Conservation (phyloP, 2,329 filamentous ascomycete genomes). For the Talaromyces verruculosus region DNA sequence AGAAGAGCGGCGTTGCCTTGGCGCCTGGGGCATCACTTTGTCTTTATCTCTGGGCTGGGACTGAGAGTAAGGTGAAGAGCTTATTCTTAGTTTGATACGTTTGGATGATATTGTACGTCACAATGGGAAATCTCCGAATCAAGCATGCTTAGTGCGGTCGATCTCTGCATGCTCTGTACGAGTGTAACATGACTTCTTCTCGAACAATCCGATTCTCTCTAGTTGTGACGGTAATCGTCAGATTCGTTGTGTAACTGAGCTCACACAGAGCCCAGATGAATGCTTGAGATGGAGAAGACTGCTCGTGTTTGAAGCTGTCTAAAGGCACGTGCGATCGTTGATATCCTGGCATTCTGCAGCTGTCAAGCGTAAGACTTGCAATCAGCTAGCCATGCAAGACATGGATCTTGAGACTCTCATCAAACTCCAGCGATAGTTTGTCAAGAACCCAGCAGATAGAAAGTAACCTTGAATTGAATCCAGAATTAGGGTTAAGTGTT, state of each 20-base stretch:
- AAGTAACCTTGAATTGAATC: background rate
- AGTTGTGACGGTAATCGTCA: background rate
- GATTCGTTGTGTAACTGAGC: background rate
- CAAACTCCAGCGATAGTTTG: background rate
- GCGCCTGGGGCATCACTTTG: background rate
- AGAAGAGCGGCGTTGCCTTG: background rate
- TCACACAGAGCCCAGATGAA: background rate
- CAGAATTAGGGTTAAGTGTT: background rate
- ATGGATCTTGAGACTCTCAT: background rate
- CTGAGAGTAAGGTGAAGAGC: too few relatives aligned
- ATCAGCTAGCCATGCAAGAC: background rate
- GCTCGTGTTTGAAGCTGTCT: background rate
- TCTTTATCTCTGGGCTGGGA: background rate
- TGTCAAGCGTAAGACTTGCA: too few relatives aligned
- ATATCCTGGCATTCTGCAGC: too few relatives aligned
- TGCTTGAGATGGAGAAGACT: background rate
- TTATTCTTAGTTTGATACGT: too few relatives aligned
- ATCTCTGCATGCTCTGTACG: slow-evolving; percentile 3
- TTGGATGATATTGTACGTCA: background rate
- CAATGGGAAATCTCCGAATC: background rate
- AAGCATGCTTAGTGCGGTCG: background rate
- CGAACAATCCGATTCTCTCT: background rate
- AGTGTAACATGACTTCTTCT: slow-evolving; percentile 1
- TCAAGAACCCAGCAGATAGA: background rate
- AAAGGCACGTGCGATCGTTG: background rate